A percentile compares a stretch with the other conserved stretches of the same genome.
These are phyloP conservation scores for Populus davidiana DNA, from an alignment of 345 rosid genomes.

Conservation along the genomic window DNA sequence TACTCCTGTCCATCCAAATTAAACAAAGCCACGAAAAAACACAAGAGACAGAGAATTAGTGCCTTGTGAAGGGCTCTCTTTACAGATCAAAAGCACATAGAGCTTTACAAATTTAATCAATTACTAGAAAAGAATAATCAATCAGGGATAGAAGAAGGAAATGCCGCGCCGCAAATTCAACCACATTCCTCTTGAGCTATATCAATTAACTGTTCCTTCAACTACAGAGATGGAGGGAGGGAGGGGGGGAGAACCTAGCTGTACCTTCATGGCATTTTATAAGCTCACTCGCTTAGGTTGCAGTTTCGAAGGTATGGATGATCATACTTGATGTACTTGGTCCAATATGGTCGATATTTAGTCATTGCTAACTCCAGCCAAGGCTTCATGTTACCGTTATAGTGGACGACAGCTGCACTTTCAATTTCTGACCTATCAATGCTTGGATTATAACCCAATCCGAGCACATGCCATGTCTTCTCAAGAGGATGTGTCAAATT, in stretches of 20 bases:
- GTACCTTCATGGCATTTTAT: constrained; percentile 12
- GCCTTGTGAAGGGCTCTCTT: constrained; percentile 8
- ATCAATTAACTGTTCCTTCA: constrained; percentile 15
- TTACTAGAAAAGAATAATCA: constrained; percentile 37
- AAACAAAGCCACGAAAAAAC: neutral
- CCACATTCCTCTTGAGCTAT: constrained; percentile 16
- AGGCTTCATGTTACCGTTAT: constrained; percentile 99
- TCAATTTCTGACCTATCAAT: constrained; percentile 72
- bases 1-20: constrained; percentile 12
- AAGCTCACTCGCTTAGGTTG: constrained; percentile 59
- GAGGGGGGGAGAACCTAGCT: constrained; percentile 6
- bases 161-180: constrained; percentile 22
- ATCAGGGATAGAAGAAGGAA: constrained; percentile 29
- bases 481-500: constrained; percentile 77
- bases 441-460: constrained; percentile 95
- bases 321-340: constrained; percentile 80
- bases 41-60: neutral
- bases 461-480: constrained; percentile 98
- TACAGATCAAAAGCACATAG: constrained; percentile 24
- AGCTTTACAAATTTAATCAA: constrained; percentile 40
- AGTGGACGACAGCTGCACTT: constrained; percentile 89
- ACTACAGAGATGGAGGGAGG: constrained; percentile 4
- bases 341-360: constrained; percentile 85
- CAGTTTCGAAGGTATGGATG: constrained; percentile 83
- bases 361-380: constrained; percentile 99